A percentile compares a stretch with the other conserved stretches of the same genome.
These are phyloP conservation scores for Fusarium bactridioides DNA, from an alignment of 2,329 filamentous ascomycete species.

Conservation along the genomic window DNA sequence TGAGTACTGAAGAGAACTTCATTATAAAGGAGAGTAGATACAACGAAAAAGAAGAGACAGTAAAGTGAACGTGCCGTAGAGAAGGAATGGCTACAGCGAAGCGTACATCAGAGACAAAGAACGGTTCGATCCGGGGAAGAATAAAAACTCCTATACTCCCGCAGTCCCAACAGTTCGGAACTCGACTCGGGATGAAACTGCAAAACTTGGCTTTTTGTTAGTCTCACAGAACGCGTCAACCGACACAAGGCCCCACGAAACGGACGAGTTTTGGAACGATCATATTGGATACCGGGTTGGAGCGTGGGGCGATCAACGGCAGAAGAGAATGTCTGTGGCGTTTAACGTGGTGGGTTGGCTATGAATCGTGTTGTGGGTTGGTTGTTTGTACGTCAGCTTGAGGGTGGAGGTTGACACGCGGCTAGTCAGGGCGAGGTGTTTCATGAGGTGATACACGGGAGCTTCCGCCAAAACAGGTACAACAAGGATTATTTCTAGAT, in stretches of 20 bases:
- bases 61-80: not conserved
- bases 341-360: constrained; percentile 1
- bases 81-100: not conserved
- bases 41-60: not conserved
- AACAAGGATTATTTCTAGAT: fast-evolving
- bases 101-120: not conserved
- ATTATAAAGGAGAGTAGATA: constrained; percentile 23
- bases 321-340: constrained; percentile 11
- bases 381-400: constrained; percentile 16
- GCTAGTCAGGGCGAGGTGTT: not conserved
- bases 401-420: constrained; percentile 24
- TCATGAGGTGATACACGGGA: not conserved
- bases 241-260: not conserved
- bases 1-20: constrained; percentile 14
- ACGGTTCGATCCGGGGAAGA: not conserved
- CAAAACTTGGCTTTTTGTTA: not conserved
- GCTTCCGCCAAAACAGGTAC: not conserved
- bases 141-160: constrained; percentile 7
- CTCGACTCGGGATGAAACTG: not conserved
- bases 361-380: constrained; percentile 27
- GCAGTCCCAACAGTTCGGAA: not conserved
- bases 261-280: not conserved
- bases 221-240: constrained; percentile 14
- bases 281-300: constrained; percentile 1
- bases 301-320: constrained; percentile 15